phyloP scores from a whole-genome alignment of 257 asterid genomes.

The Linderniella brevidens region DNA sequence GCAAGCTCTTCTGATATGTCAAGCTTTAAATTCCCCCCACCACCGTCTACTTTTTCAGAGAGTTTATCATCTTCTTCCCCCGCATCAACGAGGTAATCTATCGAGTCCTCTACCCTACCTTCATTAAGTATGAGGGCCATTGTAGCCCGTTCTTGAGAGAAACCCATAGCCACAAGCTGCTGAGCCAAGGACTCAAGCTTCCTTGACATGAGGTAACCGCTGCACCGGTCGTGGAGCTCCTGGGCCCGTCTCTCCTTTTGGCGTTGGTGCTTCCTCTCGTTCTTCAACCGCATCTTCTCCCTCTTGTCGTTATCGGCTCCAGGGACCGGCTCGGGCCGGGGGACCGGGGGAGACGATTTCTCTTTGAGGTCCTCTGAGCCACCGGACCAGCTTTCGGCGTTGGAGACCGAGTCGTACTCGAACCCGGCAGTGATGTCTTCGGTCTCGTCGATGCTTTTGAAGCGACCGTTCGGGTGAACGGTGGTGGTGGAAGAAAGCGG shows the following conservation, averaged over 20 bases:
- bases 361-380: conserved; percentile 78
- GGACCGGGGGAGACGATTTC: conserved; percentile 19
- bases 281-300: conserved; percentile 53
- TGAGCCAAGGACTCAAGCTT: conserved; percentile 61
- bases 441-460: conserved; percentile 62
- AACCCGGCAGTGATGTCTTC: conserved; percentile 46
- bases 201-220: conserved; percentile 57
- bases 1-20: conserved; percentile 88
- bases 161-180: conserved; percentile 93
- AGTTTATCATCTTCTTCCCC: conserved; percentile 39
- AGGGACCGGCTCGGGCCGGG: conserved; percentile 38
- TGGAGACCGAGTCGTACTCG: conserved; percentile 68
- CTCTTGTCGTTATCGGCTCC: conserved; percentile 55
- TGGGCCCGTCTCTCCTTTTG: conserved; percentile 71
- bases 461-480: conserved; percentile 56
- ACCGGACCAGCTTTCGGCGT: conserved; percentile 93
- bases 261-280: conserved; percentile 58
- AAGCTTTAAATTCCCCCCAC: conserved; percentile 61
- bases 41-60: conserved; percentile 31
- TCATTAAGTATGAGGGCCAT: conserved; percentile 91
- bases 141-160: conserved; percentile 78
- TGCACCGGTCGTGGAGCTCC: conserved; percentile 53
- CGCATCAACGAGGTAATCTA: conserved; percentile 44
- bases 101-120: conserved; percentile 89
- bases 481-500: conserved; percentile 33